These are phyloP conservation scores for Starmerella stigmatis DNA, from an alignment of 805 yeast species.

Conservation along the genomic window DNA sequence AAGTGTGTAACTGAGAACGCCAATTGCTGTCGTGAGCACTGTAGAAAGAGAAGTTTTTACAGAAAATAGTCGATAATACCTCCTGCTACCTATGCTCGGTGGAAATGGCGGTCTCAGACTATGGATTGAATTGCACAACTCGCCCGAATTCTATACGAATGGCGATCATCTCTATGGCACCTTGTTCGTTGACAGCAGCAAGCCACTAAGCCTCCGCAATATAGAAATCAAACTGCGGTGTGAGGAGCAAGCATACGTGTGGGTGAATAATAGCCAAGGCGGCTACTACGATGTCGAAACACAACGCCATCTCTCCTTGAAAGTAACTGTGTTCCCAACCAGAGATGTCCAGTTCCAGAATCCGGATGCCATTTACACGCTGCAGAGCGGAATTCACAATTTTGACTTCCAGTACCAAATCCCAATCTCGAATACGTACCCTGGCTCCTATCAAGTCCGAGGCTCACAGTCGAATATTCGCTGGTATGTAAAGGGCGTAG, in stretches of 20 bases:
- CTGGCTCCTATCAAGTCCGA: slow-evolving; percentile 14
- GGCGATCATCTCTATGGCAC: slow-evolving; percentile 19
- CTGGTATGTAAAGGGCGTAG: slow-evolving; percentile 21
- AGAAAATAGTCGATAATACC: no score
- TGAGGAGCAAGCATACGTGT: slow-evolving; percentile 21
- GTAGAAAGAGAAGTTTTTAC: no score
- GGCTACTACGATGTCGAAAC: slow-evolving; percentile 19
- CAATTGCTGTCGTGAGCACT: no score
- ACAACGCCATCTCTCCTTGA: slow-evolving; percentile 11
- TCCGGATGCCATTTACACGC: slow-evolving; percentile 13
- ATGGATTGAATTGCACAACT: slow-evolving; percentile 9
- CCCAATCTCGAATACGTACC: slow-evolving; percentile 15
- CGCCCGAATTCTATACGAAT: slow-evolving; percentile 17
- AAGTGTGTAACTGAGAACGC: no score
- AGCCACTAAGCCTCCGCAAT: slow-evolving; percentile 12
- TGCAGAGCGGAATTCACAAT: slow-evolving; percentile 14
- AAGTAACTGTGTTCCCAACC: slow-evolving; percentile 13
- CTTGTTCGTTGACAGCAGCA: slow-evolving; percentile 10
- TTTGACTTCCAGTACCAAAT: slow-evolving; percentile 20
- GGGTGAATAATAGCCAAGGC: slow-evolving; percentile 23
- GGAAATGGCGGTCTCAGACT: slow-evolving; percentile 4
- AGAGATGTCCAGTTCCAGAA: slow-evolving; percentile 2
- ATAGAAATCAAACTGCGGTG: slow-evolving; percentile 21
- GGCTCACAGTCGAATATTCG: slow-evolving; percentile 14
- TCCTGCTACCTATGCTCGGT: no score